phyloP scores from a whole-genome alignment of 176 grass and related monocot genomes.

The Phyllostachys edulis region DNA sequence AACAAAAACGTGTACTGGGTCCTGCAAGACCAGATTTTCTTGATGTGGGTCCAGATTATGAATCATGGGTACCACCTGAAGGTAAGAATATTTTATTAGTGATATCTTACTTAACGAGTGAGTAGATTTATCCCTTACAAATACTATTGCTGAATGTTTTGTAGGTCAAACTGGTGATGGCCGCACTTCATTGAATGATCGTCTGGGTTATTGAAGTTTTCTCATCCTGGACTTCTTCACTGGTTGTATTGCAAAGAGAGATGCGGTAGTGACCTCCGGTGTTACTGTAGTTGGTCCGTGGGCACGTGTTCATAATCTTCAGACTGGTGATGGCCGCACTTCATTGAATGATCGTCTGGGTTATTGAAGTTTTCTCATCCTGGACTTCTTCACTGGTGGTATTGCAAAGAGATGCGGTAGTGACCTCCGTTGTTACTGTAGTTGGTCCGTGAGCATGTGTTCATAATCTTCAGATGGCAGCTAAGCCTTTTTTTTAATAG shows the following conservation, averaged over 20 bases:
- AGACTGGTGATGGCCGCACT: conserved; percentile 97
- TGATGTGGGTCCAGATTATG: conserved; percentile 47
- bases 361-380: conserved; percentile 46
- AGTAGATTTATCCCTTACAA: conserved; percentile 11
- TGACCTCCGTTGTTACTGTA: neutral
- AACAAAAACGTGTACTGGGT: conserved; percentile 72
- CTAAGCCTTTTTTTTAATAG: neutral
- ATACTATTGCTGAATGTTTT: conserved; percentile 18
- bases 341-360: conserved; percentile 86
- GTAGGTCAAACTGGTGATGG: conserved; percentile 99
- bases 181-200: conserved; percentile 81
- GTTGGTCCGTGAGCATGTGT: neutral
- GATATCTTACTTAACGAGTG: conserved; percentile 6
- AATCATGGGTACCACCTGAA: conserved; percentile 94
- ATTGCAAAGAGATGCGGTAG: neutral
- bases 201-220: conserved; percentile 69
- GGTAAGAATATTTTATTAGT: conserved; percentile 38
- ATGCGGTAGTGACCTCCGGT: neutral
- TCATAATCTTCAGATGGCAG: neutral
- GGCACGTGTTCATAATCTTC: neutral
- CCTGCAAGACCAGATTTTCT: conserved; percentile 86
- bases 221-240: neutral
- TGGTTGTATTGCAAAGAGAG: neutral
- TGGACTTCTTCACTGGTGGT: neutral
- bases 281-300: neutral